Evolutionary conservation across 2,329 filamentous ascomycete genomes (phyloP).

Genomic region (Sarocladium oryzae): DNA sequence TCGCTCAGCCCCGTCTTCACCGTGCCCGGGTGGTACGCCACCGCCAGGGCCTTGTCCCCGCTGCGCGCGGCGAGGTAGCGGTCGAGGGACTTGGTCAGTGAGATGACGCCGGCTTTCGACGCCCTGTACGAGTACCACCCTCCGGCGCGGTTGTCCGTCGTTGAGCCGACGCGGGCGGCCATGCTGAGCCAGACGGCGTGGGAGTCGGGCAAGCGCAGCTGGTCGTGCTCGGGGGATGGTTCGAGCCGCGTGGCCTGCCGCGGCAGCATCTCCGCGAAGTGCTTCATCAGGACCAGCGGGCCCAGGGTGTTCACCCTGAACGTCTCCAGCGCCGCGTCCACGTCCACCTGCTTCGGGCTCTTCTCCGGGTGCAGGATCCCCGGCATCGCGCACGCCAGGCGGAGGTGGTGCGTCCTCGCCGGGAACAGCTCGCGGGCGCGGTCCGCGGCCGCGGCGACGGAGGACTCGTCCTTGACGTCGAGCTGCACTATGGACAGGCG

Average conservation of each 20-base stretch:
- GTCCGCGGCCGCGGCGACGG: conserved; percentile 50
- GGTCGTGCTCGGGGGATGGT: conserved; percentile 15
- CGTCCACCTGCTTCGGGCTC: conserved; percentile 57
- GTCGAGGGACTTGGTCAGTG: conserved; percentile 65
- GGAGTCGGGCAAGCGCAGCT: conserved; percentile 30
- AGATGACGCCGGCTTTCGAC: conserved; percentile 68
- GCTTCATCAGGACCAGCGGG: conserved; percentile 69
- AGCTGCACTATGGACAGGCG: conserved; percentile 34
- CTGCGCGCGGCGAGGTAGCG: conserved; percentile 52
- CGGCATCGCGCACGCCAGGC: conserved; percentile 62
- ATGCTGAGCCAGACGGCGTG: conserved; percentile 66
- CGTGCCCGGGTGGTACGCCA: conserved; percentile 74
- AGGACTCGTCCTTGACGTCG: conserved; percentile 53
- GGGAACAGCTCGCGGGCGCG: conserved; percentile 48
- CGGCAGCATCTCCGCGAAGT: conserved; percentile 65
- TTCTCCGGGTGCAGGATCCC: conserved; percentile 71
- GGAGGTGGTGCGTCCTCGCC: conserved; percentile 48
- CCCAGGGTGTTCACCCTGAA: conserved; percentile 69
- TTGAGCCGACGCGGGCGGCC: conserved; percentile 71
- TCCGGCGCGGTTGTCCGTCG: conserved; percentile 63
- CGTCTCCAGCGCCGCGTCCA: conserved; percentile 55
- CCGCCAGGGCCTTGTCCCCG: conserved; percentile 56
- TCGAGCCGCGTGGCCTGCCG: conserved; percentile 40
- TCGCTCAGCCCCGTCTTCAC: conserved; percentile 68
- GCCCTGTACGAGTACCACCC: conserved; percentile 81